Evolutionary conservation across 2,329 filamentous ascomycete genomes (phyloP), one percentile per base, ranked within the genome.

Genomic region (Penicillium sp.): DNA sequence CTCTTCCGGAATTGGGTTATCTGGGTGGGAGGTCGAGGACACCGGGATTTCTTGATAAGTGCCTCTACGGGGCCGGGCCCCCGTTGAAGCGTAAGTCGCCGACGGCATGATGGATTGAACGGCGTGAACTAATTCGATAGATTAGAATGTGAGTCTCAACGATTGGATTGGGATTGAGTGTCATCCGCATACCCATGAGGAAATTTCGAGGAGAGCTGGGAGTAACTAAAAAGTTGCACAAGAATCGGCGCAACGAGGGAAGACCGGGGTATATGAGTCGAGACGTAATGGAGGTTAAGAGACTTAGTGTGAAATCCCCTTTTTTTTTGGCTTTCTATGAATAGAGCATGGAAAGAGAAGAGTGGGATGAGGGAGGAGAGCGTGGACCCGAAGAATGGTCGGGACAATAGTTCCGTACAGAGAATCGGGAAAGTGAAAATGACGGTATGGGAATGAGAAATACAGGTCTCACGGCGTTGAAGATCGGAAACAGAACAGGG

Each of bases 1-100:
- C 62, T 81, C 79, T 70, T 80, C 76, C 5, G 79, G 79, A 52
- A 81, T 73, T 13, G 78, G 78, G 62, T 81, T 77, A 50, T 76
- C 69, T 15, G 79, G 78, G 59, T 80, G 78, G 37, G 77, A 80
- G 50, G 76, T 79, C 15, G 72, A 67, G 6, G 77, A 75, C 54
- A 72, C 61, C 13, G 74, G 75, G 43, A 76, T 69, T 21, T 62
- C 66, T 54, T 65, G 65, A 45, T 68, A 66, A 15, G 68, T 69
- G 40, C 62, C 60, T 62, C 69, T 64, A 40, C 62, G 62, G 49
- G 64, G 58, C 43, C 60, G 65, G 37, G 62, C 46, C 38, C 62
- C 59, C 55, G 63, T 62, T 19, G 67, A 69, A 45, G 65, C 64
- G 47, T 67, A 60, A 37, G 59, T 62, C 52, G 67, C 64, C 48